These are phyloP conservation scores for Seiridium cupressi DNA, from an alignment of 2,329 filamentous ascomycete genomes.

Conservation along the genomic window DNA sequence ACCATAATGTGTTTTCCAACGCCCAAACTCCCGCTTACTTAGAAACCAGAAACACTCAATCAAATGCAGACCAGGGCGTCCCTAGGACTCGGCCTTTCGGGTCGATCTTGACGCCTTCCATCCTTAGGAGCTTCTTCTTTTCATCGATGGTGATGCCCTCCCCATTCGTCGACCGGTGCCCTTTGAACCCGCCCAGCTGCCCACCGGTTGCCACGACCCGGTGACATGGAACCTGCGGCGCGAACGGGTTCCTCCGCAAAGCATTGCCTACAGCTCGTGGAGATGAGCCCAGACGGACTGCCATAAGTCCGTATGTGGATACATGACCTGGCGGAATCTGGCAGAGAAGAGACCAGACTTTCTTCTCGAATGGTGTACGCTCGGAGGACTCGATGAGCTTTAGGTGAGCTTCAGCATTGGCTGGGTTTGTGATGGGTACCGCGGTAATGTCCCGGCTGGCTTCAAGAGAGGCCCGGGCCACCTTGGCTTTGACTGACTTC, in stretches of 20 bases:
- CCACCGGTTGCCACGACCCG: constrained; percentile 74
- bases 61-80: constrained; percentile 47
- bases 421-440: constrained; percentile 6
- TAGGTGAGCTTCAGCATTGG: constrained; percentile 38
- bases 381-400: constrained; percentile 40
- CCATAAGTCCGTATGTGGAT: constrained; percentile 75
- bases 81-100: constrained; percentile 58
- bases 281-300: constrained; percentile 43
- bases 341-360: constrained; percentile 69
- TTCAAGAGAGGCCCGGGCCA: not conserved
- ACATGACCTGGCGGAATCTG: constrained; percentile 75
- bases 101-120: constrained; percentile 66
- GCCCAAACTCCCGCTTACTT: no score
- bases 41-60: constrained; percentile 13
- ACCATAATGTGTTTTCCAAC: no score
- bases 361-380: constrained; percentile 56
- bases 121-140: constrained; percentile 59
- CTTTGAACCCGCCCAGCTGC: constrained; percentile 70
- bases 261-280: constrained; percentile 36
- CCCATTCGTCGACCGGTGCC: constrained; percentile 60
- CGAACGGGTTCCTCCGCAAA: constrained; percentile 76
- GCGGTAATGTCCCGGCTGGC: constrained; percentile 6
- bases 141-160: constrained; percentile 62
- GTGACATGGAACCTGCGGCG: constrained; percentile 79
- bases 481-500: constrained; percentile 9